phyloP scores from a whole-genome alignment of 176 grass and related monocot species.

The Aegilops umbellulata region DNA sequence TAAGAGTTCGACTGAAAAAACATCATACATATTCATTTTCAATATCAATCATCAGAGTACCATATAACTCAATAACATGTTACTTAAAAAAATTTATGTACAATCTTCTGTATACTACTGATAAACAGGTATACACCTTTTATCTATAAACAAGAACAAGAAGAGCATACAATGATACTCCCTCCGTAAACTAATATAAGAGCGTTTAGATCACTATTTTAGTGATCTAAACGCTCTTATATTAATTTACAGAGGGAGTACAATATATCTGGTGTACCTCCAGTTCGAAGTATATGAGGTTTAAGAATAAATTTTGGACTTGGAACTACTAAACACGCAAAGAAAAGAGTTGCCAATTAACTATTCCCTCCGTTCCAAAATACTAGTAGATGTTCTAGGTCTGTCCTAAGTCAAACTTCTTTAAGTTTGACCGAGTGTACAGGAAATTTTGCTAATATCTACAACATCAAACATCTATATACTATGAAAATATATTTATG shows the following conservation, averaged over 20 bases:
- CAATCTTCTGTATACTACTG: neutral
- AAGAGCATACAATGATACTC: neutral
- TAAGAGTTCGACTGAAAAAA: conserved; percentile 10
- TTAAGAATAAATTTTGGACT: neutral
- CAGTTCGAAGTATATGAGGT: neutral
- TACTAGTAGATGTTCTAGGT: neutral
- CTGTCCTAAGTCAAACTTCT: neutral
- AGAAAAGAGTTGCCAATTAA: neutral
- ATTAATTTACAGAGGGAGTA: too few relatives aligned
- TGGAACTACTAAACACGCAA: conserved; percentile 5
- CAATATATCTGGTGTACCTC: neutral
- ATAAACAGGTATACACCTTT: neutral
- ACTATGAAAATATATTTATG: neutral
- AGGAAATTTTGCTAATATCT: too few relatives aligned
- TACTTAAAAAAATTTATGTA: neutral
- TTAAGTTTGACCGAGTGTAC: neutral
- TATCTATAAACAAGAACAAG: neutral
- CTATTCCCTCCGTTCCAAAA: neutral
- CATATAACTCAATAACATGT: neutral
- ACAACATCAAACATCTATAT: too few relatives aligned
- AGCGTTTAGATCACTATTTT: too few relatives aligned
- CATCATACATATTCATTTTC: neutral
- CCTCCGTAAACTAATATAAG: too few relatives aligned
- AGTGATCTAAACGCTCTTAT: too few relatives aligned
- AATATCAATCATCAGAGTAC: neutral